These are phyloP conservation scores for Nepenthes mirabilis DNA, from an alignment of 148 eudicot genomes.

Conservation along the genomic window DNA sequence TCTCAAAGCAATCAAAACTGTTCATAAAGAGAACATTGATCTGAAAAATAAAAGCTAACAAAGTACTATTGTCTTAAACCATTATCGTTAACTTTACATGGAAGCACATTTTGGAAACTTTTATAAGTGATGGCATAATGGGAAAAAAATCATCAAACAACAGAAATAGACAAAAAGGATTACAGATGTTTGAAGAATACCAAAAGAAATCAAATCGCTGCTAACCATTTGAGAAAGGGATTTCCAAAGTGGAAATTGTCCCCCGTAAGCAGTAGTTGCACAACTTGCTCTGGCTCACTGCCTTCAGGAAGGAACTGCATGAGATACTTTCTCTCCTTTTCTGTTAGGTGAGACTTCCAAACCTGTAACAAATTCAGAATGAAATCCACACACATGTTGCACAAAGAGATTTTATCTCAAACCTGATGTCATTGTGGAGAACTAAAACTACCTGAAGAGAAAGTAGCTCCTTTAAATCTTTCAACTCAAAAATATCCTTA, in stretches of 20 bases:
- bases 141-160: neutral
- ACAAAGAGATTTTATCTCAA: neutral
- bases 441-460: constrained; percentile 51
- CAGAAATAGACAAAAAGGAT: neutral
- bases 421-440: constrained; percentile 1
- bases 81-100: no score
- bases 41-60: no score
- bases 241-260: constrained; percentile 74
- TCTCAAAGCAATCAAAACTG: no score
- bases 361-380: constrained; percentile 31
- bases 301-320: constrained; percentile 65
- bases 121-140: no score
- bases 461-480: constrained; percentile 47
- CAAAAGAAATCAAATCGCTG: constrained; percentile 3
- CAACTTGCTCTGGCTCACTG: constrained; percentile 28
- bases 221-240: constrained; percentile 64
- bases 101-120: no score
- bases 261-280: constrained; percentile 54
- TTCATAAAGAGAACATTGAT: no score
- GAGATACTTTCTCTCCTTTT: constrained; percentile 52
- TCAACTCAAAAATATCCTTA: constrained; percentile 48
- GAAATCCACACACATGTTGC: neutral
- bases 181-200: neutral
- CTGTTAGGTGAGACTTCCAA: constrained; percentile 65
- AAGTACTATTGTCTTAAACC: no score